Percentiles rank a stretch among this genome's conserved stretches.
These are phyloP conservation scores for Lasiodiplodia sp. DNA, from an alignment of 2,329 filamentous ascomycete genomes.

Conservation along the genomic window DNA sequence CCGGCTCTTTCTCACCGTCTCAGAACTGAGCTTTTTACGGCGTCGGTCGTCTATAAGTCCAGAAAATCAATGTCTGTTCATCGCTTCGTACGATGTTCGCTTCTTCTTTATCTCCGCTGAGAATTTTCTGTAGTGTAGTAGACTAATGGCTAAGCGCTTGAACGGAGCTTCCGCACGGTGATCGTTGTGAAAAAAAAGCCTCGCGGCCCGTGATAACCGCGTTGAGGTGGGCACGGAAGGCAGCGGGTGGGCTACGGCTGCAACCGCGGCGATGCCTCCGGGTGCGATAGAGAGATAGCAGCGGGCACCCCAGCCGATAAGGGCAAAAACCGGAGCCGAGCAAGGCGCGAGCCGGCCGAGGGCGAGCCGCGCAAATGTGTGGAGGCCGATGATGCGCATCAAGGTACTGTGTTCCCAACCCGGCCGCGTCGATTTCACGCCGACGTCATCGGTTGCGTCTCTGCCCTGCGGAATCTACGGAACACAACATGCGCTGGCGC, in stretches of 20 bases:
- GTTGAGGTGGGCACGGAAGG: neutral
- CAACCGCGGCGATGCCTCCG: neutral
- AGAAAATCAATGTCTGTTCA: conserved; percentile 11
- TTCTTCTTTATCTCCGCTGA: neutral
- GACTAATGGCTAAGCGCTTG: conserved; percentile 5
- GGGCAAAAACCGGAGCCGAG: conserved; percentile 13
- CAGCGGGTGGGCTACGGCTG: neutral
- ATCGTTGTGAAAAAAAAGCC: neutral
- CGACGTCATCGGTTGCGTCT: conserved; percentile 8
- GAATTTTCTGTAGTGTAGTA: neutral
- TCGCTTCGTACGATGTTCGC: neutral
- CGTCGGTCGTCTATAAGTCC: conserved; percentile 8
- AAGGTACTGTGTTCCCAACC: neutral
- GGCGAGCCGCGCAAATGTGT: neutral
- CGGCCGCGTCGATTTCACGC: neutral
- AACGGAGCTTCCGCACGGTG: neutral
- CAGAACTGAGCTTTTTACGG: conserved; percentile 9
- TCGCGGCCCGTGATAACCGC: conserved; percentile 13
- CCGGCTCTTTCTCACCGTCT: neutral
- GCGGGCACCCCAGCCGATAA: neutral
- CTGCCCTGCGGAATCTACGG: conserved; percentile 14
- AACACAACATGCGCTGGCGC: neutral
- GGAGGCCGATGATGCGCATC: neutral
- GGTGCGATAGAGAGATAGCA: neutral
- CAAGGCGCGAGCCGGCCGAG: conserved; percentile 19